A percentile compares a stretch with the other conserved stretches of the same genome.
Conservation (phyloP, 2,329 filamentous ascomycete species). For the Microsporum audouinii region DNA sequence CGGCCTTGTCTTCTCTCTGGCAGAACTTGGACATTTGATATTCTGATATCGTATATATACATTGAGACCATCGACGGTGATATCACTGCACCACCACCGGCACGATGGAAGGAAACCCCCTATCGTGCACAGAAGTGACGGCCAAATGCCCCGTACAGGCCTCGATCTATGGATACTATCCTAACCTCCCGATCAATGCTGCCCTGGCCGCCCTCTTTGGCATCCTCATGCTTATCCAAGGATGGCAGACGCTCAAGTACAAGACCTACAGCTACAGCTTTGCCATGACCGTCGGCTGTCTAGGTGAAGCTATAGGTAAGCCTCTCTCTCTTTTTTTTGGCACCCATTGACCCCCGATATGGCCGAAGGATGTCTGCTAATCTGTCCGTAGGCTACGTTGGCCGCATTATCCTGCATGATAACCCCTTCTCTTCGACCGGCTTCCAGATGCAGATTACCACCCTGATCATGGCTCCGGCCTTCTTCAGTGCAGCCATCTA, state of each 20-base stretch:
- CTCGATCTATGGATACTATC: conserved; percentile 46
- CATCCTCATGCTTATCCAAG: conserved; percentile 38
- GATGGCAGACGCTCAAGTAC: conserved; percentile 39
- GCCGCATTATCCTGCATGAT: conserved; percentile 42
- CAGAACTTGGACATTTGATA: neutral
- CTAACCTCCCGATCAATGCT: conserved; percentile 41
- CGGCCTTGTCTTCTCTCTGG: neutral
- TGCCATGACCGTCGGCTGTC: conserved; percentile 38
- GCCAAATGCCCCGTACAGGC: conserved; percentile 35
- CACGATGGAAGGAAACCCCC: neutral
- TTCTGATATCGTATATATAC: neutral
- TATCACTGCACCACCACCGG: neutral
- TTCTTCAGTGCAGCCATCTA: conserved; percentile 47
- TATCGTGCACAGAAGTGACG: conserved; percentile 8
- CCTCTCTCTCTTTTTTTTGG: neutral
- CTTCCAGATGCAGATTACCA: conserved; percentile 46
- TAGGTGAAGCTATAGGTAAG: conserved; percentile 31
- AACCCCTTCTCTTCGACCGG: conserved; percentile 41
- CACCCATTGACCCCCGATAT: no score
- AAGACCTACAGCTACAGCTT: conserved; percentile 47
- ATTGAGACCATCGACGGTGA: neutral
- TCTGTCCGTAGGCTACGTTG: conserved; percentile 42
- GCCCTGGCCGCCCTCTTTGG: conserved; percentile 44
- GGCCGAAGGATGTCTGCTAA: neutral
- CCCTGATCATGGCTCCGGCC: conserved; percentile 47